Evolutionary conservation across 2,329 filamentous ascomycete species (phyloP), one percentile per base, ranked within the genome.

Genomic region (Rutstroemia sp.): DNA sequence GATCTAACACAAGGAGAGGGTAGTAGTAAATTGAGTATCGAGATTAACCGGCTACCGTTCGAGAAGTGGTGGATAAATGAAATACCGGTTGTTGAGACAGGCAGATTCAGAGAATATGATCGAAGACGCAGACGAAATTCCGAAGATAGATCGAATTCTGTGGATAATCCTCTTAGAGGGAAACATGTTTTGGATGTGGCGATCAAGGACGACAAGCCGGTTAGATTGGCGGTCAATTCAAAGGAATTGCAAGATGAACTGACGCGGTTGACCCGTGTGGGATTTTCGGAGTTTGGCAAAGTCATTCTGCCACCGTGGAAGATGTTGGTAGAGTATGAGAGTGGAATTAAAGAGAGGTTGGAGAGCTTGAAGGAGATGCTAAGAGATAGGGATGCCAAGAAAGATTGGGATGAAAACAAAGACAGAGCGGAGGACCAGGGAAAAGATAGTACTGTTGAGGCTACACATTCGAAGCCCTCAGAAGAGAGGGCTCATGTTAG

Each of bases 131-230:
- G 30, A 34, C 12, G 9, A 12, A 4, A 12, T 4, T 34, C 30
- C 4, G 9, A 12, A 34, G 30, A 34, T 3, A 34, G 10, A 34
- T 12, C 10, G 10, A 34, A 34, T 10, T 4, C 30, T 34, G 3
- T 34, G 23, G 42, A 45, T 23, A 48, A 16, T 17, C 21, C 14
- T 4, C 10, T 36, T 19, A 38, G 49, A 25, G 55, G 55, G 17
- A 47, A 44, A n/a, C 16, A 52, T 36, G 49, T 57, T 1, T n/a
- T 57, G 10, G 54, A 57, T 48, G 54, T 57, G 30, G 54, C 49
- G 1, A 34, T 53, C 9, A 45, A 48, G 9, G 25, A 53, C 0
- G 49, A 25, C 3, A 52, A 36, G 16, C 19, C 23, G 1, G 42
- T 42, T 6, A 25, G 49, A 25, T 10, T 57, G 5, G 21, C 54